Evolutionary conservation across 345 rosid species (phyloP).

Genomic region (Geranium rotundifolium): DNA sequence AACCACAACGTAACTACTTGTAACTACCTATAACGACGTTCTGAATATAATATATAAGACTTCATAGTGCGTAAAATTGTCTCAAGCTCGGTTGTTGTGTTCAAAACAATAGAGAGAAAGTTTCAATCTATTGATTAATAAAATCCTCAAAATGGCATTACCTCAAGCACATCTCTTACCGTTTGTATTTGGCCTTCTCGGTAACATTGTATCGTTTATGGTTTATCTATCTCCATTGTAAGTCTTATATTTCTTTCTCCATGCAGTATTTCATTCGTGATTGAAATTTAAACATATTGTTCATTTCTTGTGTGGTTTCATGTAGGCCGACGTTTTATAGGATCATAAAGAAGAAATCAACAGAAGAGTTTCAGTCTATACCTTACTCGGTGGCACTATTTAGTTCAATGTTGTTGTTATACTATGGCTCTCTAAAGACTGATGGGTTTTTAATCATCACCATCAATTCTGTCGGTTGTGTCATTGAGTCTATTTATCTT

Average conservation of each 20-base stretch:
- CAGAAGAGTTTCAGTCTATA: conserved; percentile 23
- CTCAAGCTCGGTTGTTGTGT: too few relatives aligned
- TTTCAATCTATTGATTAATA: too few relatives aligned
- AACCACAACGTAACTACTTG: too few relatives aligned
- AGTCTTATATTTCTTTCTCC: neutral
- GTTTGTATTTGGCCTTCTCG: neutral
- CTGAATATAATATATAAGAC: too few relatives aligned
- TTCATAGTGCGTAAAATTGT: too few relatives aligned
- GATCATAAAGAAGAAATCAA: conserved; percentile 26
- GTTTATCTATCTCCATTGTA: neutral
- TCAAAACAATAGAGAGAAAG: too few relatives aligned
- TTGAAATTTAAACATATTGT: too few relatives aligned
- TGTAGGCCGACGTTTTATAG: conserved; percentile 30
- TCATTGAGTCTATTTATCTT: conserved; percentile 21
- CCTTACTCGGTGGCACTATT: conserved; percentile 30
- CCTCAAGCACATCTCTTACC: neutral
- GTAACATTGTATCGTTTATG: neutral
- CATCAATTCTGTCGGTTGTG: conserved; percentile 20
- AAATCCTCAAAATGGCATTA: too few relatives aligned
- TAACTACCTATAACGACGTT: too few relatives aligned
- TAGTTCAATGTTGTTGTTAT: conserved; percentile 25
- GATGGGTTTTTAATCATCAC: conserved; percentile 15
- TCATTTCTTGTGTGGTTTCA: neutral
- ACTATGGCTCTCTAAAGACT: conserved; percentile 23
- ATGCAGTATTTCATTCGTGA: too few relatives aligned